Base-by-base conservation (phyloP, 2,329 filamentous ascomycete genomes). In the Immersiporthe knoxdaviesiana region DNA sequence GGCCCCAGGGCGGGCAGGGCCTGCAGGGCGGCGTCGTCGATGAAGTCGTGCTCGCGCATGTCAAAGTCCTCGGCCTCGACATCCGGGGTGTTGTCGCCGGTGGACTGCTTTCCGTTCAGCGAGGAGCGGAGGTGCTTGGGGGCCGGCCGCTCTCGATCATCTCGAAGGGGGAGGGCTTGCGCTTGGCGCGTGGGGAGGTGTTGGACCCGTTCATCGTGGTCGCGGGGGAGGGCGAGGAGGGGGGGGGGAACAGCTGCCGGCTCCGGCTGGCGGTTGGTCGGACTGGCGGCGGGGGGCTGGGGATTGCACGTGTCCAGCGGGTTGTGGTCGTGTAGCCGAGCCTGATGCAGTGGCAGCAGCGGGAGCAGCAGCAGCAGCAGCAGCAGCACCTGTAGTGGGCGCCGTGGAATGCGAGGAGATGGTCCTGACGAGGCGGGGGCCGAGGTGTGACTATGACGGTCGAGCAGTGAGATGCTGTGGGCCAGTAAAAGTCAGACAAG, bases 1-100 rank as follows among this genome's bases (percentile, higher is more conserved):
- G 69, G 79, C 73, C 32, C 85, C 81, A 63, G 79, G 71, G 81
- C 78, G 68, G 82, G 64, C 44, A 76, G 65, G 39, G 59, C 60
- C 65, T 70, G 66, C 30, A 69, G 68, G 41, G 71, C 62, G 14
- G 62, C 52, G 32, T 69, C 72, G 12, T 72, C 68, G 41, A 62
- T 65, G 27, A 56, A 59, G 21, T 72, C 70, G 39, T 69, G 66
- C 30, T 70, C 66, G 47, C 65, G 58, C 69, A 70, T 71, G 35
- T 72, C 68, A 63, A 69, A 63, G 52, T 72, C 70, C 47, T 62
- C 72, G 30, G 68, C 70, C 35, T 69, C 63, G 32, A 71, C 67
- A 59, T 73, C 73, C n/a, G 72, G 72, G 8, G 72, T 73, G 71
- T 74, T 73, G 61, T 72, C 72, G 67, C 72, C 73, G 62, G 69